Evolutionary conservation across 176 grass and related monocot species (phyloP).

Genomic region (Otatea glauca): DNA sequence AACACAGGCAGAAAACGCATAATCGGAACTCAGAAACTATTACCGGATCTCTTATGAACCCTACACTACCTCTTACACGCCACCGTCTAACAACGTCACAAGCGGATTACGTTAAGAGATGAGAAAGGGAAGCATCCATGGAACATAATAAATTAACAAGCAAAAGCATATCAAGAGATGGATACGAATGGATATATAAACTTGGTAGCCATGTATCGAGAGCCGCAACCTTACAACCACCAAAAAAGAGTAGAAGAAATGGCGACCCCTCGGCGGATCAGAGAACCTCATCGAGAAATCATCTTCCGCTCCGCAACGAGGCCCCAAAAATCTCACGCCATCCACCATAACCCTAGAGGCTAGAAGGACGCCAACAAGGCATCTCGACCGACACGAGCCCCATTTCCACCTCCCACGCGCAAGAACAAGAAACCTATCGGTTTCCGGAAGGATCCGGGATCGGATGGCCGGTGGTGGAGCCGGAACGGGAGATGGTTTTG

Average conservation of each 20-base stretch:
- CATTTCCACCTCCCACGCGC: background rate
- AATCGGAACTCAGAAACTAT: background rate
- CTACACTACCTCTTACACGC: background rate
- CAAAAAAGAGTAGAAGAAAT: background rate
- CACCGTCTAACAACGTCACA: background rate
- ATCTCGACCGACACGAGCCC: background rate
- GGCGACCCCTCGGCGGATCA: background rate
- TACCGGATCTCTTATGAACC: background rate
- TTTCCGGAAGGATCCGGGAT: background rate
- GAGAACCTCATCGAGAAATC: background rate
- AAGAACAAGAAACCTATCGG: background rate
- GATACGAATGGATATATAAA: background rate
- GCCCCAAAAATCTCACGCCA: background rate
- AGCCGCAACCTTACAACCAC: background rate
- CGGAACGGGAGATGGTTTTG: background rate
- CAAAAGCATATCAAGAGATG: background rate
- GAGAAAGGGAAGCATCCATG: background rate
- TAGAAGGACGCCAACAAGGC: background rate
- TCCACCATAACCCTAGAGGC: background rate
- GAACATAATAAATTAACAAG: background rate
- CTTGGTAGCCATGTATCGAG: background rate
- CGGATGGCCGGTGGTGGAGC: background rate
- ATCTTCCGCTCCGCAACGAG: background rate
- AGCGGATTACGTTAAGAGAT: background rate
- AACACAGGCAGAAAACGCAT: background rate